Conservation (phyloP, 2,329 filamentous ascomycete species). For the Talaromyces sp. region DNA sequence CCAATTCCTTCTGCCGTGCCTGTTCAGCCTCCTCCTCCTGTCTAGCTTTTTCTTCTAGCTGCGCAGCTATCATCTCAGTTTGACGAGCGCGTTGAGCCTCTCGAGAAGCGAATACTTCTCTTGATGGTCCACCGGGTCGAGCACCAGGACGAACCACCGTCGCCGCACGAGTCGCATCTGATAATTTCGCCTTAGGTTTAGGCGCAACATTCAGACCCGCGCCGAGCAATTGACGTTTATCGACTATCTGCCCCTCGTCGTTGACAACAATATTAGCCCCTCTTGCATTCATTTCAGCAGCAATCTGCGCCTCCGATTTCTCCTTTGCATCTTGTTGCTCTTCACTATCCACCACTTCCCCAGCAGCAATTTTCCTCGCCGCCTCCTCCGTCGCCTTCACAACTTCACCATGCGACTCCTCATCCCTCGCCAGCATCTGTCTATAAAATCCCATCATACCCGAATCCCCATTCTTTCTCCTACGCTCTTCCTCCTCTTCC, state of each 20-base stretch:
- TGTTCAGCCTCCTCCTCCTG: conserved; percentile 57
- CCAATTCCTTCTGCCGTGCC: conserved; percentile 51
- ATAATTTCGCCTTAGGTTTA: conserved; percentile 46
- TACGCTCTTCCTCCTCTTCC: conserved; percentile 52
- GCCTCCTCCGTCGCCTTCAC: conserved; percentile 54
- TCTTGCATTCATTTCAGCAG: conserved; percentile 51
- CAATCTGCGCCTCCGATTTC: conserved; percentile 53
- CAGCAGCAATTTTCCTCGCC: conserved; percentile 32
- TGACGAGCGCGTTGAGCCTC: conserved; percentile 53
- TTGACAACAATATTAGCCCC: conserved; percentile 57
- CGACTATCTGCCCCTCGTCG: conserved; percentile 62
- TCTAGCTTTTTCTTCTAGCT: conserved; percentile 56
- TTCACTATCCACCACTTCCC: conserved; percentile 29
- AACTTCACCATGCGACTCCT: conserved; percentile 55
- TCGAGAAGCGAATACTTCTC: conserved; percentile 38
- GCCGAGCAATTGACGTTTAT: conserved; percentile 60
- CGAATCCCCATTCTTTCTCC: conserved; percentile 45
- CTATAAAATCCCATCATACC: conserved; percentile 62
- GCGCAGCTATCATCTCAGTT: conserved; percentile 58
- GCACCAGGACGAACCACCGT: conserved; percentile 22
- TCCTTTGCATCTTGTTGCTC: conserved; percentile 30
- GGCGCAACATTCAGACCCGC: conserved; percentile 61
- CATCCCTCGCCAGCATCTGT: conserved; percentile 57
- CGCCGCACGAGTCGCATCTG: conserved; percentile 13
- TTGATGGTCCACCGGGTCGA: conserved; percentile 22